Base-by-base conservation (phyloP, 1,284 basidiomycete species). In the Naganishia cerealis region DNA sequence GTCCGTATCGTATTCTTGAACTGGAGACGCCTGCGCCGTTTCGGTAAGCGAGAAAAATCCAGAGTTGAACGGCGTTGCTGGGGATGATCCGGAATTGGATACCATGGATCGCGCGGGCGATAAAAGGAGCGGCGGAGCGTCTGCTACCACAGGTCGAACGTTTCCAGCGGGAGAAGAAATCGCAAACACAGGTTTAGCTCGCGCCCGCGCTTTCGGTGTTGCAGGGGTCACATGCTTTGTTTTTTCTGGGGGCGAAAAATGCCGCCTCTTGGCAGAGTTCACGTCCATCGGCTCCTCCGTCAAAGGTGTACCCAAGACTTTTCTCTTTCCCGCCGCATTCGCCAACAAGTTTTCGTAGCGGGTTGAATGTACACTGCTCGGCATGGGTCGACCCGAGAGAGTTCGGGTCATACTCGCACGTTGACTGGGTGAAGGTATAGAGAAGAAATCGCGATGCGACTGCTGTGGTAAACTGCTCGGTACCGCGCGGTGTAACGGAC, bases 1-100 rank as follows among this genome's bases (percentile, higher is more conserved):
- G 26, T 63, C 61, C 39, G 52, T 63, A 5, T 63, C 61, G 61
- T 63, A 63, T 26, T 63, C 61, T 21, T 63, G 61, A 1, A 63
- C 21, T 38, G 61, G 61, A 36, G 61, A 63, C 12, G 33, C 61
- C 6, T 24, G 50, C 10, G 61, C 48, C n/a, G 61, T 53, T 9
- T 39, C 18, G 15, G 42, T 10, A 26, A 24, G 16, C 18, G 24
- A 18, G 38, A 53, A 40, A 59, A 26, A 59, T 15, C 50, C 61
- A 7, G 42, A 26, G 1, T 42, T 53, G 13, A 29, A 63, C 7
- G 61, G 61, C 24, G 61, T 63, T 26, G 52, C 54, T 10, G 61
- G 61, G 6, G 50, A 50, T 5, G 61, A 63, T 10, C 50, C 50
- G 29, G 36, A 39, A 63, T 63, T 52, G 12, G 61, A 54, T 8